Conservation (phyloP, 495 filamentous ascomycete genomes). For the Penicillium desertorum region DNA sequence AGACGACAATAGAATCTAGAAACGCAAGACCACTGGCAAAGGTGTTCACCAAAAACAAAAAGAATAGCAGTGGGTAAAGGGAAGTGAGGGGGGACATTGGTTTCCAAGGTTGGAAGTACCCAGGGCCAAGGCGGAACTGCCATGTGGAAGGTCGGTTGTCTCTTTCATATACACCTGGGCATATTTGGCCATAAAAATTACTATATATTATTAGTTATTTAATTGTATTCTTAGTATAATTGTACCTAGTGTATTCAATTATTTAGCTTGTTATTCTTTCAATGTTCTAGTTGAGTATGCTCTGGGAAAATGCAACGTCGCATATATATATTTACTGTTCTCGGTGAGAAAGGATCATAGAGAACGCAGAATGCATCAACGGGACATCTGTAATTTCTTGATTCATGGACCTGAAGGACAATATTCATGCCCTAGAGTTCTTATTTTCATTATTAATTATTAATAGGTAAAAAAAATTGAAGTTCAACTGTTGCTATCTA, state of each 20-base stretch:
- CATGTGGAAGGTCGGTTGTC: constrained; percentile 13
- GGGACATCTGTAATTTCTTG: neutral
- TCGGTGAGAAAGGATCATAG: neutral
- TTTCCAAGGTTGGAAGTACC: neutral
- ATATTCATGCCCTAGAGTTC: neutral
- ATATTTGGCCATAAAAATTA: neutral
- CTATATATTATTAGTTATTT: neutral
- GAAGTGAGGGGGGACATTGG: constrained; percentile 28
- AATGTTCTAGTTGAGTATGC: neutral
- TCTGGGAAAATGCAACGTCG: neutral
- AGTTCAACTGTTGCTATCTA: neutral
- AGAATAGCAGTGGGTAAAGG: constrained; percentile 19
- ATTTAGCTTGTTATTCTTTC: neutral
- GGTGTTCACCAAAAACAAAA: constrained; percentile 24
- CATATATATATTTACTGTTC: neutral
- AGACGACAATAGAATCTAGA: constrained; percentile 28
- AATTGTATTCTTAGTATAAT: neutral
- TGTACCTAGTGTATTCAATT: neutral
- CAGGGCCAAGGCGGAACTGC: constrained; percentile 13
- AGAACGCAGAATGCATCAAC: neutral
- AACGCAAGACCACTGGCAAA: constrained; percentile 22
- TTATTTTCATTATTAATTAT: neutral
- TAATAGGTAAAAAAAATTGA: neutral
- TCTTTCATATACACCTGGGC: neutral
- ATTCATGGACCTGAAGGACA: neutral